Conservation (phyloP, 2,329 filamentous ascomycete genomes). For the Fusarium graminum region DNA sequence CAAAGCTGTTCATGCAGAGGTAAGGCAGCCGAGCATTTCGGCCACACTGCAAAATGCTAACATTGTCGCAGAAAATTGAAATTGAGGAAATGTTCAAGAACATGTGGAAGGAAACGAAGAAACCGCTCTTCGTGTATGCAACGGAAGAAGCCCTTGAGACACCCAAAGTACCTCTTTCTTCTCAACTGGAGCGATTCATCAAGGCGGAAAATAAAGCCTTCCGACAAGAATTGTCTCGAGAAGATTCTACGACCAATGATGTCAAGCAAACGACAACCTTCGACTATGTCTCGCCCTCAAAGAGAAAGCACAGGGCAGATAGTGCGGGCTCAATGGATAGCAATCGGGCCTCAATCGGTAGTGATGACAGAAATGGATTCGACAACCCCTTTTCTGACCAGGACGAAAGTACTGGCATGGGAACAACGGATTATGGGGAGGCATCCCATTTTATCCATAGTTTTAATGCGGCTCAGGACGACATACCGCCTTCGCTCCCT, state of each 20-base stretch:
- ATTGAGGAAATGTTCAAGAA: slow-evolving; percentile 60
- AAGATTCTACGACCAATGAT: slow-evolving; percentile 48
- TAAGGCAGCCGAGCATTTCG: slow-evolving; percentile 47
- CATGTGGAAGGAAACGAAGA: slow-evolving; percentile 63
- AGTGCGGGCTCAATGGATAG: slow-evolving; percentile 63
- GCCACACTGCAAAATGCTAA: slow-evolving; percentile 27
- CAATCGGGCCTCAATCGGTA: slow-evolving; percentile 60
- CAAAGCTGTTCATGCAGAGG: slow-evolving; percentile 63
- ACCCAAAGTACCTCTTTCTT: slow-evolving; percentile 55
- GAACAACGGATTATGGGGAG: slow-evolving; percentile 42
- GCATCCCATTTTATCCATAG: slow-evolving; percentile 32
- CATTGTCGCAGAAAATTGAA: slow-evolving; percentile 59
- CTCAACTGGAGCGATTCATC: slow-evolving; percentile 60
- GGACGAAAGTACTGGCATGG: slow-evolving; percentile 42
- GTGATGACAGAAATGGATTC: slow-evolving; percentile 54
- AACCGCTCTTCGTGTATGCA: slow-evolving; percentile 66
- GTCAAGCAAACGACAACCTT: slow-evolving; percentile 41
- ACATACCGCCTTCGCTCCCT: slow-evolving; percentile 23
- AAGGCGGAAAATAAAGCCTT: slow-evolving; percentile 66
- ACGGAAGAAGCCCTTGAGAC: slow-evolving; percentile 55
- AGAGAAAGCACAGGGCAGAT: slow-evolving; percentile 61
- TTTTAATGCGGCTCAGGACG: slow-evolving; percentile 30
- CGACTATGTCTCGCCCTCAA: slow-evolving; percentile 61
- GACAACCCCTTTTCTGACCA: slow-evolving; percentile 52
- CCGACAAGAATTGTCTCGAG: slow-evolving; percentile 61